These are phyloP conservation scores for Phytophthora lateralis DNA, from an alignment of 352 stramenopile genomes.

Conservation along the genomic window DNA sequence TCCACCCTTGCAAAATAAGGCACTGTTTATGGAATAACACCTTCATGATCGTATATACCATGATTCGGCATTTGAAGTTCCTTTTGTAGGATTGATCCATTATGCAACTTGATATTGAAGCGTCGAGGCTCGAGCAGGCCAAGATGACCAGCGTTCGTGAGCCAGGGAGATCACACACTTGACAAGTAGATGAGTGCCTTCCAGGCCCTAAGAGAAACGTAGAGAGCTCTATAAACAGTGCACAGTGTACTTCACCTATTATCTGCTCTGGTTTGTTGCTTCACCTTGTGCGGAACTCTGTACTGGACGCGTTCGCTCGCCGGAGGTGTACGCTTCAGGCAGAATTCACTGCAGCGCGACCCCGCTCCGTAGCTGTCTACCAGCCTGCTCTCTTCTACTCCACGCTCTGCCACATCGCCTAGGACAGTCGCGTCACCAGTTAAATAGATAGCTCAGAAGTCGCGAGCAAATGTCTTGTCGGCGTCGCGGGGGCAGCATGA, in stretches of 20 bases:
- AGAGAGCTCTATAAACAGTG: background rate
- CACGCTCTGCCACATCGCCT: slow-evolving; percentile 15
- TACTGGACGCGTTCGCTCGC: background rate
- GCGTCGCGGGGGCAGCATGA: slow-evolving; percentile 79
- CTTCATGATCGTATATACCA: background rate
- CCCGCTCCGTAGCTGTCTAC: background rate
- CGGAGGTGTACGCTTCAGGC: background rate
- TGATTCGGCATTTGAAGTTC: too few relatives aligned
- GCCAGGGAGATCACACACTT: background rate
- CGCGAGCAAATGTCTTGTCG: slow-evolving; percentile 83
- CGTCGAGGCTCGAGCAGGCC: too few relatives aligned
- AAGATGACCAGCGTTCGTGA: too few relatives aligned
- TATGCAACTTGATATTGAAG: background rate
- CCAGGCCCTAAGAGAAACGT: background rate
- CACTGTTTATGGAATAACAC: background rate
- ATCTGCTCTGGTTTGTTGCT: background rate
- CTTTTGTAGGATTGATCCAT: background rate
- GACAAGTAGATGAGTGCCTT: background rate
- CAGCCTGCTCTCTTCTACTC: slow-evolving; percentile 8
- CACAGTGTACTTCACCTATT: slow-evolving; percentile 8
- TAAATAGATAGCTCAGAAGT: slow-evolving; percentile 86
- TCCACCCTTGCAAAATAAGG: background rate
- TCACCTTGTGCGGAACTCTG: background rate
- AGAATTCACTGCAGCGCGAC: background rate
- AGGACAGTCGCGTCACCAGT: slow-evolving; percentile 51